Percentiles rank a stretch among this genome's conserved stretches.
phyloP scores from a whole-genome alignment of 768 basidiomycete genomes.

The Tephrocybe rancida region DNA sequence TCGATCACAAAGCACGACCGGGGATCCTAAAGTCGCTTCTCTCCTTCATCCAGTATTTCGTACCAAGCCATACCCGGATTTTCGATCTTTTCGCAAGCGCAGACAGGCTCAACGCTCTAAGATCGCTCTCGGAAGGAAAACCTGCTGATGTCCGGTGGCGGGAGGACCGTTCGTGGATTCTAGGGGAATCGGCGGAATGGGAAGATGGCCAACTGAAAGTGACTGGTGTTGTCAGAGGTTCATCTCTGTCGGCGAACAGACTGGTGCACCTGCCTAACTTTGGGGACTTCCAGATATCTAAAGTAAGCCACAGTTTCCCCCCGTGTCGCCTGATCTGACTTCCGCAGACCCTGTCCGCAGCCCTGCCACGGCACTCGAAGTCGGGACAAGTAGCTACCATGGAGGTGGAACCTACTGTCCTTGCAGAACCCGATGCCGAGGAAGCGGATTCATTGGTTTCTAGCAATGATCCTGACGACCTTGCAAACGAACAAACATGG shows the following conservation, averaged over 20 bases:
- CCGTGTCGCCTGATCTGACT: background rate
- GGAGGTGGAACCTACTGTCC: conserved; percentile 66
- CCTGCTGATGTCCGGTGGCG: conserved; percentile 83
- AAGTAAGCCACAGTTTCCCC: conserved; percentile 49
- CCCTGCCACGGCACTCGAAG: conserved; percentile 41
- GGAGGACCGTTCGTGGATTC: conserved; percentile 75
- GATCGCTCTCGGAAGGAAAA: conserved; percentile 83
- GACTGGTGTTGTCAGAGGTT: conserved; percentile 86
- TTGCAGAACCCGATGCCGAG: conserved; percentile 66
- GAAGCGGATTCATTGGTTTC: conserved; percentile 87
- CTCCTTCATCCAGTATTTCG: conserved; percentile 95
- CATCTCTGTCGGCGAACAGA: conserved; percentile 75
- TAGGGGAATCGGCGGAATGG: conserved; percentile 66
- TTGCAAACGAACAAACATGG: conserved; percentile 98
- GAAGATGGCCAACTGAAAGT: conserved; percentile 67
- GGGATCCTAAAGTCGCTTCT: conserved; percentile 84
- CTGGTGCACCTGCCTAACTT: conserved; percentile 85
- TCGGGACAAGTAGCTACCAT: conserved; percentile 43
- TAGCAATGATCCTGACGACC: conserved; percentile 84
- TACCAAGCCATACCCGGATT: conserved; percentile 76
- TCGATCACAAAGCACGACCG: conserved; percentile 64
- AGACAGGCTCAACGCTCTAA: conserved; percentile 72
- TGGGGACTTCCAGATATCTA: conserved; percentile 86
- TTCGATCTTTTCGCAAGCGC: conserved; percentile 68
- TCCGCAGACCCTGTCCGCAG: conserved; percentile 70